Conservation (phyloP, 2,329 filamentous ascomycete species). For the Phialophora expanda region DNA sequence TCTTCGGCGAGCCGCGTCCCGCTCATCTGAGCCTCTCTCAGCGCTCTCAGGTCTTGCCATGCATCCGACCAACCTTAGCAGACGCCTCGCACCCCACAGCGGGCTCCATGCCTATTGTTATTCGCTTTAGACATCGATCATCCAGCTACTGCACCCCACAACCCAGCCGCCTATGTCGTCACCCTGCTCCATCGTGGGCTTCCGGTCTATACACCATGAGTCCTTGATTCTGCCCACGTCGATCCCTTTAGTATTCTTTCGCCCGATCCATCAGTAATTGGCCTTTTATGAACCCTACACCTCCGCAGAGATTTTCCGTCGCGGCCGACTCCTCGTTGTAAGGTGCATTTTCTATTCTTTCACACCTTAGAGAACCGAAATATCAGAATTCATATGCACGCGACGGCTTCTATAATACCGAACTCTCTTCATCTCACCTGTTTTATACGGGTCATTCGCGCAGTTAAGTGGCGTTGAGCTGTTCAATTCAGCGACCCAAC, state of each 20-base stretch:
- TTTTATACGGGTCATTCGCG: slow-evolving; percentile 39
- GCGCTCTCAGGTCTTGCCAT: not conserved
- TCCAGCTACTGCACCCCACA: not conserved
- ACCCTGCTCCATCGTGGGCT: not conserved
- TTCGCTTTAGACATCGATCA: not conserved
- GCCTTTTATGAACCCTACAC: not conserved
- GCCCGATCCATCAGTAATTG: not conserved
- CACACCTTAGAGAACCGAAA: not conserved
- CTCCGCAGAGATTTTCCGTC: not conserved
- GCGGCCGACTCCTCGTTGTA: not conserved
- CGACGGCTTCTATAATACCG: slow-evolving; percentile 24
- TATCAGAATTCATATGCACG: slow-evolving; percentile 35
- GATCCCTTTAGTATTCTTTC: not conserved
- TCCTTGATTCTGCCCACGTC: slow-evolving; percentile 1
- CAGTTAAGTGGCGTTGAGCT: slow-evolving; percentile 40
- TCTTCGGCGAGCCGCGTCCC: not conserved
- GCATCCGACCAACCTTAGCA: slow-evolving; percentile 1
- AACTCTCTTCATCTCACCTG: slow-evolving; percentile 39
- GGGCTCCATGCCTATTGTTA: not conserved
- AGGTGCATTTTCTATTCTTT: not conserved
- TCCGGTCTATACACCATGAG: slow-evolving; percentile 3
- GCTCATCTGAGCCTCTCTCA: not conserved
- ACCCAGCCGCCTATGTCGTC: slow-evolving; percentile 4
- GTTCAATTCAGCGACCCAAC: slow-evolving; percentile 4
- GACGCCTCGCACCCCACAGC: not conserved